Conservation (phyloP, 768 basidiomycete species). For the Tylopilus intermedius region DNA sequence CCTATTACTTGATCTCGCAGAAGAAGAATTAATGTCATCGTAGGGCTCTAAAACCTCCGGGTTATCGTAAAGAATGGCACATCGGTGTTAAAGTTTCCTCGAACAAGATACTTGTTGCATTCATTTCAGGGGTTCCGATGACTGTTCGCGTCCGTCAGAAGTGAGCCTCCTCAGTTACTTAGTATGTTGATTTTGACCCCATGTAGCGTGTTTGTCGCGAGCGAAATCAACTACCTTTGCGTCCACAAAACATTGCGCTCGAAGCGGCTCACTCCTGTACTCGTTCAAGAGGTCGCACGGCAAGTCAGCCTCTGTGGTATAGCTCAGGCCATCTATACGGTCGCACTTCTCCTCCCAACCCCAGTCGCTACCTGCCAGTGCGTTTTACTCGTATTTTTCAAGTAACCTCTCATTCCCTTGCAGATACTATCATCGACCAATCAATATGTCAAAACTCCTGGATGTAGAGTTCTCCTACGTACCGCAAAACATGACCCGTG, state of each 20-base stretch:
- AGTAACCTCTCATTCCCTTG: slow-evolving; percentile 5
- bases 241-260: slow-evolving; percentile 96
- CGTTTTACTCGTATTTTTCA: slow-evolving; percentile 18
- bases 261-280: slow-evolving; percentile 89
- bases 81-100: slow-evolving; percentile 88
- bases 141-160: slow-evolving; percentile 76
- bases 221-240: slow-evolving; percentile 97
- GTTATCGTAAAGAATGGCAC: slow-evolving; percentile 93
- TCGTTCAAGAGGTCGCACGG: slow-evolving; percentile 96
- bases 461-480: slow-evolving; percentile 87
- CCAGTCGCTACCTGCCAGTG: slow-evolving; percentile 83
- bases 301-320: slow-evolving; percentile 84
- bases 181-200: slow-evolving; percentile 3
- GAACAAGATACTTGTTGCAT: slow-evolving; percentile 91
- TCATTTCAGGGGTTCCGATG: slow-evolving; percentile 91
- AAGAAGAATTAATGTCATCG: neutral
- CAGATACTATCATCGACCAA: slow-evolving; percentile 87
- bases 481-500: slow-evolving; percentile 81
- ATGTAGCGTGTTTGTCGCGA: slow-evolving; percentile 58
- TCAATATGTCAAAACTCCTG: slow-evolving; percentile 89
- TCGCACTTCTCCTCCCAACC: slow-evolving; percentile 88
- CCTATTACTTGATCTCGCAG: neutral
- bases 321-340: slow-evolving; percentile 98
- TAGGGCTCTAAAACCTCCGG: slow-evolving; percentile 94
- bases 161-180: slow-evolving; percentile 42